A percentile compares a stretch with the other conserved stretches of the same genome.
phyloP scores from a whole-genome alignment of 306 rosid species.

The Trifolium fragiferum region DNA sequence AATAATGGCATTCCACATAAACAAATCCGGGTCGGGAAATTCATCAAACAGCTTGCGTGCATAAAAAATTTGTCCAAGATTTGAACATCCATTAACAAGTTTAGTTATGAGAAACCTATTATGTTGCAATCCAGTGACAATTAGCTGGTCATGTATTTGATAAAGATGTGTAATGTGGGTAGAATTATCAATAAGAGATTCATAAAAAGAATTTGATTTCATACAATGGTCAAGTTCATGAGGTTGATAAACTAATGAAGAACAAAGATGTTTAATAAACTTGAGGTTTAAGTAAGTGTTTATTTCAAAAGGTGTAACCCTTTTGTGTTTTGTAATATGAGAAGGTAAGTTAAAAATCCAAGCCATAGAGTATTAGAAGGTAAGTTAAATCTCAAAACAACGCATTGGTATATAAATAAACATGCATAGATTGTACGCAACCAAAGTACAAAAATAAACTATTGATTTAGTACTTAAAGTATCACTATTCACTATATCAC shows the following conservation, averaged over 20 bases:
- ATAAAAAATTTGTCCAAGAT: constrained; percentile 53
- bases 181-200: constrained; percentile 53
- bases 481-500: too few species aligned
- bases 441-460: too few species aligned
- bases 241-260: constrained; percentile 31
- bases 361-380: constrained; percentile 46
- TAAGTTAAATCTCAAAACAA: too few species aligned
- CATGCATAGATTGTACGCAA: too few species aligned
- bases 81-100: constrained; percentile 51
- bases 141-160: constrained; percentile 58
- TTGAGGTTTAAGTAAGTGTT: constrained; percentile 33
- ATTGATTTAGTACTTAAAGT: too few species aligned
- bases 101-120: constrained; percentile 56
- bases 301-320: constrained; percentile 27
- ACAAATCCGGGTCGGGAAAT: constrained; percentile 54
- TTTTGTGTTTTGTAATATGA: constrained; percentile 43
- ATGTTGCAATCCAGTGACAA: constrained; percentile 48
- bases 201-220: constrained; percentile 45
- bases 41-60: constrained; percentile 70
- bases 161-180: constrained; percentile 52
- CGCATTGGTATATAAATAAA: too few species aligned
- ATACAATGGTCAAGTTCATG: background rate
- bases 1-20: constrained; percentile 71
- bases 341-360: constrained; percentile 32
- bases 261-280: constrained; percentile 35